A percentile compares a stretch with the other conserved stretches of the same genome.
Evolutionary conservation across 73 alveolate genomes (phyloP).

Genomic region (Stentor coeruleus): DNA sequence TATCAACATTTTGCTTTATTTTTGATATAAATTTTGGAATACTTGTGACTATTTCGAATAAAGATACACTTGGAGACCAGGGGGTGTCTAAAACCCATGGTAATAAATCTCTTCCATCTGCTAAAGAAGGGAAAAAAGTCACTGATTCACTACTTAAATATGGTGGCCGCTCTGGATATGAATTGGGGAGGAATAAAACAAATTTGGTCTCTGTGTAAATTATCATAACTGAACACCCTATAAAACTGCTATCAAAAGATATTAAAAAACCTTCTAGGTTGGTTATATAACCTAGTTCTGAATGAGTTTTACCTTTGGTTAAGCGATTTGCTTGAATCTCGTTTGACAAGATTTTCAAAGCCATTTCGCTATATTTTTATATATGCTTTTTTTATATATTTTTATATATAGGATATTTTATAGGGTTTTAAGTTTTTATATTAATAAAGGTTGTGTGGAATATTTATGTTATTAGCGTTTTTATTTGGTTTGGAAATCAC

Average conservation of each 20-base stretch:
- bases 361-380: too few species aligned
- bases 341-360: background rate
- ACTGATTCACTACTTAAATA: background rate
- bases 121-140: background rate
- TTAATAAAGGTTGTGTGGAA: too few species aligned
- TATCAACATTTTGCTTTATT: background rate
- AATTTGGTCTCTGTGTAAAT: background rate
- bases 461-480: too few species aligned
- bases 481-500: too few species aligned
- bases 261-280: background rate
- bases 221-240: background rate
- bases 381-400: too few species aligned
- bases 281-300: background rate
- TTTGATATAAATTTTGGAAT: background rate
- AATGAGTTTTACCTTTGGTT: background rate
- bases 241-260: too few species aligned
- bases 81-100: background rate
- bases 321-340: background rate
- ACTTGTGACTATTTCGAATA: background rate
- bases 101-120: background rate
- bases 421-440: too few species aligned
- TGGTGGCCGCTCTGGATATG: background rate
- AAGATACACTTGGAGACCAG: background rate
- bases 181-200: background rate
- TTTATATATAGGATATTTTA: too few species aligned